Base-by-base conservation (phyloP, 106 monocot species). In the Apostasia ramifera region DNA sequence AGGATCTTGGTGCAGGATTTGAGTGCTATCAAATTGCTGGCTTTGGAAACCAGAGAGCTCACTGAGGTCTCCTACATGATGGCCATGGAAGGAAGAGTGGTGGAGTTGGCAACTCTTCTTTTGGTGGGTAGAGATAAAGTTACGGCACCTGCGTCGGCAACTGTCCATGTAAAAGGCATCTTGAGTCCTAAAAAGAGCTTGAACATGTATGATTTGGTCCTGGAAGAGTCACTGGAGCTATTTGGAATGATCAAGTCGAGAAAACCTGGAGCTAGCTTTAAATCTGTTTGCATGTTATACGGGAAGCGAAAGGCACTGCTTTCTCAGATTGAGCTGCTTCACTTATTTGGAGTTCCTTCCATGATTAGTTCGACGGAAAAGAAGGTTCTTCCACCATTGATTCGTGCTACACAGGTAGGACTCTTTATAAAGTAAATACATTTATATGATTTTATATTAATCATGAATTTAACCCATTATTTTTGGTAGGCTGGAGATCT, bases 261-360 rank as follows among this genome's bases (percentile, higher is more conserved):
- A 49, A 46, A 59, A 42, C 51, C 6, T 37, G 47, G 9, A 3
- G 46, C n/a, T 52, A 8, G 44, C 13, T 70, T 55, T 55, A 14
- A 37, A 6, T 57, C 46, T 5, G 10, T 8, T 47, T 13, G 47
- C 45, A 3, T 2, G 11, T 39, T 68, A 15, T 13, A 47, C 42
- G 60, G 69, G 62, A 53, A 40, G 69, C 63, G 79, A 54, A 47
- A 63, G 41, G 61, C 69, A 26, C 47, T 74, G 52, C 73, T 79
- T n/a, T 7, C 55, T 43, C 69, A 69, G 74, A 79, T 79, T 42
- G 69, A 74, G 74, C 70, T 79, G 10, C 62, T 79, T 40, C 73
- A 74, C 15, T 41, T 66, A 4, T 74, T 80, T 66, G 70, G 69
- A 12, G 56, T 49, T 9, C 63, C 44, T 38, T 52, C 44, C 37